phyloP scores from a whole-genome alignment of 2,329 filamentous ascomycete species.

The Fusarium floridanum region DNA sequence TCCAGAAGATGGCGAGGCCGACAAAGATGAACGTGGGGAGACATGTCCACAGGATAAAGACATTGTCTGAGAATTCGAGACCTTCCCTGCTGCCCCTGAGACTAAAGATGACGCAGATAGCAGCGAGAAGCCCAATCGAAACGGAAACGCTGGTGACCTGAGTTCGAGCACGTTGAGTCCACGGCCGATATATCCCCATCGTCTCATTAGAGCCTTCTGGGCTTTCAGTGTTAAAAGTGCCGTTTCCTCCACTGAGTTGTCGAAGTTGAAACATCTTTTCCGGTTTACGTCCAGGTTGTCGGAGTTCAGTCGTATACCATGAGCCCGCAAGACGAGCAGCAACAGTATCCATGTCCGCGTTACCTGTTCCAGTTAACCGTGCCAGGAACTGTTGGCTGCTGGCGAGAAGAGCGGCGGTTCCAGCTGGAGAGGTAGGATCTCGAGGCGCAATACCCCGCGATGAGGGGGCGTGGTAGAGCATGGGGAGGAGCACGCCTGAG shows the following conservation, averaged over 20 bases:
- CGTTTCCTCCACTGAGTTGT: constrained; percentile 40
- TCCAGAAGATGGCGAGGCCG: constrained; percentile 36
- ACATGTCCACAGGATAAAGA: constrained; percentile 45
- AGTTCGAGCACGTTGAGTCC: constrained; percentile 37
- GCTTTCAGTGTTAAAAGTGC: constrained; percentile 24
- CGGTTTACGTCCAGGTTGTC: constrained; percentile 37
- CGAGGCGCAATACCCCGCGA: constrained; percentile 45
- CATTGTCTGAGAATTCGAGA: constrained; percentile 31
- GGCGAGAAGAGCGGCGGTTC: constrained; percentile 42
- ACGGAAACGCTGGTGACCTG: constrained; percentile 29
- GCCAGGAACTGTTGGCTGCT: constrained; percentile 44
- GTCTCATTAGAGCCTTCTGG: constrained; percentile 22
- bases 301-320: constrained; percentile 47
- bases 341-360: constrained; percentile 40
- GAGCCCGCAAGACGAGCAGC: constrained; percentile 41
- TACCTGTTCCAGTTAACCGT: constrained; percentile 41
- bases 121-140: constrained; percentile 35
- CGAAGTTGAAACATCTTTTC: constrained; percentile 44
- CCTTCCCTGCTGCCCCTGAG: constrained; percentile 36
- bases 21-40: constrained; percentile 44
- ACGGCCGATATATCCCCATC: constrained; percentile 42
- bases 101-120: constrained; percentile 40
- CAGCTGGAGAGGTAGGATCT: constrained; percentile 46
- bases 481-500: constrained; percentile 36
- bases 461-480: constrained; percentile 46